Evolutionary conservation across 1,139 yeast species (phyloP).

Genomic region (Suhomyces ambrosiae): DNA sequence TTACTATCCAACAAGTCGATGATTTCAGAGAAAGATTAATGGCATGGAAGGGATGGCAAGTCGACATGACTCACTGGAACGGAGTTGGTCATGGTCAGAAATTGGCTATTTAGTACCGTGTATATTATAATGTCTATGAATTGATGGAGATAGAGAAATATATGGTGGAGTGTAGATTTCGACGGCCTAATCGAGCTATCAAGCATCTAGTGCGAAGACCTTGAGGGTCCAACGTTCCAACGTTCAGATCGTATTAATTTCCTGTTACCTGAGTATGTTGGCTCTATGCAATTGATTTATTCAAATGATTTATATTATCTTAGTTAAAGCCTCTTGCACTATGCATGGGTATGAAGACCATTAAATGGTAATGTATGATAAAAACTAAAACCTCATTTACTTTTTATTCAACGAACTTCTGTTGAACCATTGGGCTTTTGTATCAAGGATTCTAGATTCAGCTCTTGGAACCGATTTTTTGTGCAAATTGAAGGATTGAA

Average conservation of each 20-base stretch:
- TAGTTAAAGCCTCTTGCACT: neutral
- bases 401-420: conserved; percentile 52
- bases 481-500: conserved; percentile 30
- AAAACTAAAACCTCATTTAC: conserved; percentile 20
- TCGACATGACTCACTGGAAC: conserved; percentile 81
- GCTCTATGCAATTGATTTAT: neutral
- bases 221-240: too few relatives aligned
- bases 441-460: conserved; percentile 41
- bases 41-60: conserved; percentile 84
- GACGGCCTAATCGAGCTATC: too few relatives aligned
- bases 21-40: conserved; percentile 46
- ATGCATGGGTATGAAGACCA: too few relatives aligned
- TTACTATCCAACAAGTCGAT: conserved; percentile 25
- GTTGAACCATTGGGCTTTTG: conserved; percentile 61
- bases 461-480: conserved; percentile 48
- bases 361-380: too few relatives aligned
- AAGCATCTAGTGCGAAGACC: too few relatives aligned
- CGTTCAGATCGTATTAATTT: too few relatives aligned
- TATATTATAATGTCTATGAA: conserved; percentile 10
- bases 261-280: too few relatives aligned
- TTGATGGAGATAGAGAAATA: conserved; percentile 4
- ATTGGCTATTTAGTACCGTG: conserved; percentile 10
- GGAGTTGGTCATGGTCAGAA: conserved; percentile 10
- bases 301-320: too few relatives aligned
- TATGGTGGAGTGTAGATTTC: neutral